phyloP scores from a whole-genome alignment of 768 basidiomycete species.

The Tylopilus subfusipes region DNA sequence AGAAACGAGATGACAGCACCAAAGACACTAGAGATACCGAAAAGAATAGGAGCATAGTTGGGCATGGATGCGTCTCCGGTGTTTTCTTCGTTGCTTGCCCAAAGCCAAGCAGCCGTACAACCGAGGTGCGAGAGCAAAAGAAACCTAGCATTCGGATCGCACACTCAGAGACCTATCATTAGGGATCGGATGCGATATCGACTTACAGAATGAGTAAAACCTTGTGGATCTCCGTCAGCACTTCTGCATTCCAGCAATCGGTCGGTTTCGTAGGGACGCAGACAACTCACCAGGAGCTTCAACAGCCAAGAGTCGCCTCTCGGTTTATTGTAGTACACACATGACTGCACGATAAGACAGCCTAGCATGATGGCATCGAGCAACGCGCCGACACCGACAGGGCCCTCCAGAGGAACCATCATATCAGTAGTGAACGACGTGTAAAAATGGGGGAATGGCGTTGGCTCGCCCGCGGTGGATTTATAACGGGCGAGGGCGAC shows the following conservation, averaged over 20 bases:
- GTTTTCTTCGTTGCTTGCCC: conserved; percentile 9
- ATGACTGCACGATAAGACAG: conserved; percentile 24
- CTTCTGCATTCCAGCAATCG: neutral
- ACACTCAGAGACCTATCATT: conserved; percentile 4
- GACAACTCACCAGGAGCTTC: conserved; percentile 18
- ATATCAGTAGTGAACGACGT: neutral
- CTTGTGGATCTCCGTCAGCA: conserved; percentile 8
- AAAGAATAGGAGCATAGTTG: conserved; percentile 11
- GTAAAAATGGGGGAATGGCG: neutral
- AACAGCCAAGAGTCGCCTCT: conserved; percentile 10
- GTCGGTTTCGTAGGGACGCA: neutral
- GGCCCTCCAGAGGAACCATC: conserved; percentile 27
- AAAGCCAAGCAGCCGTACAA: conserved; percentile 20
- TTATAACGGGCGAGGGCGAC: conserved; percentile 15
- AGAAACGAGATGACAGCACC: conserved; percentile 16
- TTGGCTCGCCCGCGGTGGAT: neutral
- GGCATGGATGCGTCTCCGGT: conserved; percentile 1
- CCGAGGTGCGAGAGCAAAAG: conserved; percentile 16
- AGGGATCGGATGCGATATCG: neutral
- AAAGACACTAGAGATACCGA: conserved; percentile 17
- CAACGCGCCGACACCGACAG: conserved; percentile 20
- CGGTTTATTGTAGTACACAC: conserved; percentile 25
- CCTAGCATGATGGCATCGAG: conserved; percentile 24
- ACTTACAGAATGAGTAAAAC: conserved; percentile 21
- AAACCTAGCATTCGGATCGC: conserved; percentile 5